Percentiles rank a stretch among this genome's conserved stretches.
These are phyloP conservation scores for Funneliformis caledonium DNA, from an alignment of 371 early-diverging fungal genomes.

Conservation along the genomic window DNA sequence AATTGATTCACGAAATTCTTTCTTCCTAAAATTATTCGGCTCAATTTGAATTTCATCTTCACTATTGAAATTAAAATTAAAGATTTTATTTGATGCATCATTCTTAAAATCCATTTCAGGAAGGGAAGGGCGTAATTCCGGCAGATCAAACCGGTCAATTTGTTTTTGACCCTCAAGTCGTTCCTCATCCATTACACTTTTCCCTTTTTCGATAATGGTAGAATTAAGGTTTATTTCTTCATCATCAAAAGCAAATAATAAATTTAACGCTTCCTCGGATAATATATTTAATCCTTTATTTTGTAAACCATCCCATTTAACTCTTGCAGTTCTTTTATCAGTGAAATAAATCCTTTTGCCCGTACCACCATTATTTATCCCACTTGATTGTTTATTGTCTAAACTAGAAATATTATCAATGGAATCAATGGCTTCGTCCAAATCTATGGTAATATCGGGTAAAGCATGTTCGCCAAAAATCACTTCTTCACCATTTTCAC, in stretches of 20 bases:
- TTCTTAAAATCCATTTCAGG: background rate
- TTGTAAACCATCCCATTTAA: background rate
- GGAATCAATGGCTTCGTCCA: background rate
- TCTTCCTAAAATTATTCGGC: background rate
- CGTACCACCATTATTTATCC: background rate
- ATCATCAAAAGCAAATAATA: background rate
- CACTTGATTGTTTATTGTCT: background rate
- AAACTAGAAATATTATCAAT: background rate
- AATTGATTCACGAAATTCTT: background rate
- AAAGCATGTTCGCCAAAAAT: background rate
- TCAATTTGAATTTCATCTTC: background rate
- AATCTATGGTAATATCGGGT: constrained; percentile 13
- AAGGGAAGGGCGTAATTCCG: background rate
- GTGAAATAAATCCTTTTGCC: background rate
- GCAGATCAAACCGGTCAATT: background rate
- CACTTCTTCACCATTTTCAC: background rate
- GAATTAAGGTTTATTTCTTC: background rate
- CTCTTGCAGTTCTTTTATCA: background rate
- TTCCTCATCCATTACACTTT: too few relatives aligned
- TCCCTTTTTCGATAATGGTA: background rate
- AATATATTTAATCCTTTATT: background rate
- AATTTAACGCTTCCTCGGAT: background rate
- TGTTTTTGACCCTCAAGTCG: background rate
- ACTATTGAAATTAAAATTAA: too few relatives aligned
- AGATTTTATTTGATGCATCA: background rate